These are phyloP conservation scores for Phytopythium helicoides DNA, from an alignment of 352 stramenopile genomes.

Conservation along the genomic window DNA sequence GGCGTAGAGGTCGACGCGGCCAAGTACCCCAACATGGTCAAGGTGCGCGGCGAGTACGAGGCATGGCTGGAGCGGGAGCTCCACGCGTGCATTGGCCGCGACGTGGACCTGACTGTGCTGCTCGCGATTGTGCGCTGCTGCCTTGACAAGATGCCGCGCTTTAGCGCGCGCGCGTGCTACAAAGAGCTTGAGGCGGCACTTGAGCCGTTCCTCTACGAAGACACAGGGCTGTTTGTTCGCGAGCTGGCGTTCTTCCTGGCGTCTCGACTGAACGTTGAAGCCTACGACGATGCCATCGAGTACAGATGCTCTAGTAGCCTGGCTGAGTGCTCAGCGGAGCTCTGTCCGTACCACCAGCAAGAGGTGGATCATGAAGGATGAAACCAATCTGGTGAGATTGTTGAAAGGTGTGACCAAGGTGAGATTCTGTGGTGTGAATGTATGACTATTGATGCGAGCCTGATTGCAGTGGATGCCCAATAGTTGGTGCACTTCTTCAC, in stretches of 20 bases:
- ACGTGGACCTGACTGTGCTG: conserved; percentile 67
- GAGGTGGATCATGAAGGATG: conserved; percentile 9
- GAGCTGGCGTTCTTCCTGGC: conserved; percentile 67
- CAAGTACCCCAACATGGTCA: conserved; percentile 36
- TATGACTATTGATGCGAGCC: conserved; percentile 10
- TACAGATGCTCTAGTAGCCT: conserved; percentile 53
- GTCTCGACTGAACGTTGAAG: conserved; percentile 60
- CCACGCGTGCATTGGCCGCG: conserved; percentile 56
- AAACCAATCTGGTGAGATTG: too few species aligned
- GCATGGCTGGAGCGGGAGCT: conserved; percentile 63
- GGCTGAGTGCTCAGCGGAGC: conserved; percentile 30
- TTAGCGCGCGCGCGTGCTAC: conserved; percentile 33
- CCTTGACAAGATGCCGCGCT: conserved; percentile 47
- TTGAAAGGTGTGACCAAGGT: conserved; percentile 1
- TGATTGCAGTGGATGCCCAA: too few species aligned
- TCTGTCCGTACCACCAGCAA: conserved; percentile 21
- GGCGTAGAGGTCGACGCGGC: conserved; percentile 11
- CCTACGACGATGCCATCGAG: conserved; percentile 62
- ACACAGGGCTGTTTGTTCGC: conserved; percentile 49
- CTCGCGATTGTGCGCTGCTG: conserved; percentile 60
- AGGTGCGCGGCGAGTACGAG: conserved; percentile 55
- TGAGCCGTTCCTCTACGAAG: conserved; percentile 63
- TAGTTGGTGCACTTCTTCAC: too few species aligned
- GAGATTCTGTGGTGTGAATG: conserved; percentile 12
- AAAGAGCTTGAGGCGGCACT: conserved; percentile 45